Conservation (phyloP, 345 rosid species). For the Syzygium aromaticum region DNA sequence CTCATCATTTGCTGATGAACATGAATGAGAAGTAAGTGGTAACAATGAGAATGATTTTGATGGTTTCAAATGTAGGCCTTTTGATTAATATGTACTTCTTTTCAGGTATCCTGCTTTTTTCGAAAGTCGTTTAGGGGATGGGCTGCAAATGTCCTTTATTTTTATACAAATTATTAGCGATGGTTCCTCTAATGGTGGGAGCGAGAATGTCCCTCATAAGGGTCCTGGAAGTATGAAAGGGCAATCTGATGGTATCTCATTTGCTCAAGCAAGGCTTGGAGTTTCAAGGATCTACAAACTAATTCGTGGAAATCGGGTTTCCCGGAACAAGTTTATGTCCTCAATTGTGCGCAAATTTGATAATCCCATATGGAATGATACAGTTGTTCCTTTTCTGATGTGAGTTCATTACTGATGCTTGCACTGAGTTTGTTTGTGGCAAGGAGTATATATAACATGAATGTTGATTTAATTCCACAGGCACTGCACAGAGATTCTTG, state of each 20-base stretch:
- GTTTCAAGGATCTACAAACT: conserved; percentile 96
- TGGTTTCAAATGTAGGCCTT: neutral
- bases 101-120: conserved; percentile 95
- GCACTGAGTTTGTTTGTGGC: neutral
- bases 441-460: conserved; percentile 3
- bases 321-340: conserved; percentile 95
- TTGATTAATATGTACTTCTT: conserved; percentile 15
- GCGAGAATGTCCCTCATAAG: conserved; percentile 33
- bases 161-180: conserved; percentile 63
- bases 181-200: conserved; percentile 25
- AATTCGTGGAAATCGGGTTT: conserved; percentile 80
- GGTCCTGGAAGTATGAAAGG: conserved; percentile 46
- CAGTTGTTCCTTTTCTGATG: conserved; percentile 73
- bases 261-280: conserved; percentile 88
- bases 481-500: conserved; percentile 97
- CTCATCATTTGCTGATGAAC: conserved; percentile 96
- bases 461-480: conserved; percentile 29
- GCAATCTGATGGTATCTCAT: conserved; percentile 56
- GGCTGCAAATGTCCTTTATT: conserved; percentile 86
- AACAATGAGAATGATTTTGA: neutral
- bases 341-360: conserved; percentile 98
- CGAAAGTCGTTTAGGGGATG: conserved; percentile 97
- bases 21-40: conserved; percentile 94
- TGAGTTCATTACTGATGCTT: conserved; percentile 29
- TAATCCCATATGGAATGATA: conserved; percentile 56